Evolutionary conservation across 129 eudicot species (phyloP), one percentile per base, ranked within the genome.

Genomic region (Glebionis coronaria): DNA sequence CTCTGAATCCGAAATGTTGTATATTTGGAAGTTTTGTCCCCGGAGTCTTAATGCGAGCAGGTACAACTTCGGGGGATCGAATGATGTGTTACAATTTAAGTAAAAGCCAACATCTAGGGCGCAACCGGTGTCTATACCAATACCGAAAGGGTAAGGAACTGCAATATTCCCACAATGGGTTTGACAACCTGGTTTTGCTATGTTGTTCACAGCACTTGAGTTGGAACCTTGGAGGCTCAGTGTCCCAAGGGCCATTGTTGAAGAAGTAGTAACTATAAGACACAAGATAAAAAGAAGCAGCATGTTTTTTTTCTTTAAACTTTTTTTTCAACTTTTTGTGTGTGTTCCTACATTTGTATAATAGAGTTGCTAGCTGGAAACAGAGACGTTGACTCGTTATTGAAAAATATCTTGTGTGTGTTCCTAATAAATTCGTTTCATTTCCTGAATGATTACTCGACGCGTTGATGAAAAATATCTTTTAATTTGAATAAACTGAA

Each of bases 111-210:
- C 12, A 13, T 56, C 64, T 19, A 70, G 14, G 44, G 80, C 61
- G 44, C 80, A 76, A 14, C 46, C 55, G 10, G 47, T 21, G 25
- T 60, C 75, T 9, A 4, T 13, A 8, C 65, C 72, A 50, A 76
- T 69, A 15, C 81, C 80, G 4, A 76, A 76, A 13, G 81, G 81
- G 31, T 76, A 76, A 0, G 60, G 61, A 12, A 76, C 75, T 2
- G 65, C 53, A 10, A 76, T 23, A 69, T 69, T 56, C 28, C 81
- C 81, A 13, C 82, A 78, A 0, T 23, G 42, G 49, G 56, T 46
- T 60, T 49, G 59, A 53, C 82, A 71, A 7, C 20, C 38, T 20
- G 52, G 44, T 21, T 69, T 69, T 40, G 44, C 23, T 40, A 38
- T 55, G 20, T 56, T 55, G 11, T n/a, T n/a, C 42, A 64, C 21